Conservation (phyloP, 2,329 filamentous ascomycete species). For the Ceratocystis colombiana region DNA sequence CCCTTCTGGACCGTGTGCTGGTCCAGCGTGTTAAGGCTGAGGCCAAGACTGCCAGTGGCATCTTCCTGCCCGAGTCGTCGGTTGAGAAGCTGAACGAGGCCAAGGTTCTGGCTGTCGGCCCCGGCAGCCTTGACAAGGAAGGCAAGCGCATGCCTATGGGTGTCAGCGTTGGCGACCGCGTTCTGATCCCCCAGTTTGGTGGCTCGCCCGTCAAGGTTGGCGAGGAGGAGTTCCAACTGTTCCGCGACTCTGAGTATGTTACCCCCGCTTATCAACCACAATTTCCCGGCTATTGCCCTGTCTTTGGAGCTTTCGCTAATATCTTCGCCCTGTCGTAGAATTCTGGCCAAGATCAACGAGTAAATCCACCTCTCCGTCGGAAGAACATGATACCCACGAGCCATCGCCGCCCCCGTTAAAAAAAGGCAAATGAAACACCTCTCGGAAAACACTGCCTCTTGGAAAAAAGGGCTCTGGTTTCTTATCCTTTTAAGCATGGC, state of each 20-base stretch:
- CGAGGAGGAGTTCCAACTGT: conserved; percentile 90
- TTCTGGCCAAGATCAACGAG: conserved; percentile 98
- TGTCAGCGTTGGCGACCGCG: conserved; percentile 75
- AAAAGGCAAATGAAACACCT: background rate
- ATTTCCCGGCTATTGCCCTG: background rate
- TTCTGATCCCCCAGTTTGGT: conserved; percentile 93
- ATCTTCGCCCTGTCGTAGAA: conserved; percentile 44
- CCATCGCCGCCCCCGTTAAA: conserved; percentile 10
- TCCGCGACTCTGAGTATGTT: conserved; percentile 95
- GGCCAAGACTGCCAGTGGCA: conserved; percentile 88
- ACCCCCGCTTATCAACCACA: background rate
- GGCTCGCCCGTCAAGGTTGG: conserved; percentile 94
- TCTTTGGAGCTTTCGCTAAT: background rate
- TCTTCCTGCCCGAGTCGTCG: conserved; percentile 93
- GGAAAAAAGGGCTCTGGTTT: conserved; percentile 22
- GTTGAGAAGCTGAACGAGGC: conserved; percentile 99
- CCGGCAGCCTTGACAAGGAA: conserved; percentile 75
- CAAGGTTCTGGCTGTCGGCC: conserved; percentile 89
- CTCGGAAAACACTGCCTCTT: background rate
- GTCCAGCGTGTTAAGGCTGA: conserved; percentile 97
- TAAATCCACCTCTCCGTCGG: conserved; percentile 35
- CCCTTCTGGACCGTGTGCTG: conserved; percentile 94
- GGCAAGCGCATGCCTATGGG: conserved; percentile 80
- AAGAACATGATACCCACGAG: conserved; percentile 21
- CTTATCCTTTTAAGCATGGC: conserved; percentile 25